Conservation (phyloP, 1,284 basidiomycete genomes). For the Cryptococcus sp. region DNA sequence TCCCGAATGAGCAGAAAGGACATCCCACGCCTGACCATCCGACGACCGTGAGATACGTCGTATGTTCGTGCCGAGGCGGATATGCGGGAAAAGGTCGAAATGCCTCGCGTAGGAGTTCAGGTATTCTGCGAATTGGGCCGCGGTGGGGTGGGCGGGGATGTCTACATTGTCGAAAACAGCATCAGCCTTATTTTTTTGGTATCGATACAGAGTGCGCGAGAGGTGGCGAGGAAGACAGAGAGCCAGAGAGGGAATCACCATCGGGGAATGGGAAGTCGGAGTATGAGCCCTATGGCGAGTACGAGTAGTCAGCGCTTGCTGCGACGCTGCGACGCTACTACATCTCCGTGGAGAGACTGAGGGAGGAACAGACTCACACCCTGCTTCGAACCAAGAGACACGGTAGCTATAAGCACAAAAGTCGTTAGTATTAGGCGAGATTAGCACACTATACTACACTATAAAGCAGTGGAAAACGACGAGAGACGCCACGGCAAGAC, state of each 20-base stretch:
- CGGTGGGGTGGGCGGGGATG: conserved; percentile 10
- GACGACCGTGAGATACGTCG: background rate
- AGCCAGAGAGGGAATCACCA: no score
- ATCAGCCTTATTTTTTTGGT: background rate
- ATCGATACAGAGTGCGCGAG: no score
- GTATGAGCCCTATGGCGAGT: conserved; percentile 2
- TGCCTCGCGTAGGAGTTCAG: conserved; percentile 14
- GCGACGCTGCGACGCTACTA: no score
- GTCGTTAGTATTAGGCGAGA: background rate
- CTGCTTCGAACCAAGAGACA: conserved; percentile 13
- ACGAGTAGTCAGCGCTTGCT: background rate
- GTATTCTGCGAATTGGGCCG: conserved; percentile 6
- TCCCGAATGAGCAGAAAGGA: background rate
- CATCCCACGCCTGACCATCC: conserved; percentile 7
- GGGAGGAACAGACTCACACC: conserved; percentile 4
- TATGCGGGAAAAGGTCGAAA: conserved; percentile 6
- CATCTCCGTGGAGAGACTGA: background rate
- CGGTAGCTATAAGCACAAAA: background rate
- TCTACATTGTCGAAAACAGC: background rate
- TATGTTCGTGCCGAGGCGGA: conserved; percentile 1
- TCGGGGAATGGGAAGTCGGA: conserved; percentile 16
- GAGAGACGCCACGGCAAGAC: background rate
- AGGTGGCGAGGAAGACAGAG: no score
- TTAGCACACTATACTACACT: background rate
- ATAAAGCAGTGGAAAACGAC: background rate